phyloP scores from a whole-genome alignment of 805 yeast species.

The Spathaspora sp. region DNA sequence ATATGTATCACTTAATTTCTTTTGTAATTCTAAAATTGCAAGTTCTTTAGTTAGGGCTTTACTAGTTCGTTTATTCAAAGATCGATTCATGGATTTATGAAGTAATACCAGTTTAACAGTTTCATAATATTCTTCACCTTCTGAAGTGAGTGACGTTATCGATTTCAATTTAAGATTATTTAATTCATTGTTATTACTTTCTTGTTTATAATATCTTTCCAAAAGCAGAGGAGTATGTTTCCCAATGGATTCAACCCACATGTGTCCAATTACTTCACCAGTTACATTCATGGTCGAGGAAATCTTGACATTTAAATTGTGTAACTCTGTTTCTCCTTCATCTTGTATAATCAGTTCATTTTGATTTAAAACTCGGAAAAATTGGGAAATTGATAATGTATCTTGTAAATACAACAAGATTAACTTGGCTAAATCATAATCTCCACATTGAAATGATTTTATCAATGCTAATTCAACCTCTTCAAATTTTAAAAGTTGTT shows the following conservation, averaged over 20 bases:
- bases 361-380: conserved; percentile 61
- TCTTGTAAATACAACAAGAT: conserved; percentile 54
- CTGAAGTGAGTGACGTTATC: conserved; percentile 13
- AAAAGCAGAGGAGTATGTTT: conserved; percentile 17
- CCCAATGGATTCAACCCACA: conserved; percentile 33
- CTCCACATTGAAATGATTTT: conserved; percentile 60
- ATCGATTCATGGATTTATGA: conserved; percentile 15
- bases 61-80: conserved; percentile 1
- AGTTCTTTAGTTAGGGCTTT: conserved; percentile 23
- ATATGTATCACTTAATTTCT: conserved; percentile 31
- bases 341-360: conserved; percentile 32
- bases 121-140: conserved; percentile 16
- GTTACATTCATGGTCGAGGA: conserved; percentile 23
- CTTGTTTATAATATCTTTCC: conserved; percentile 27
- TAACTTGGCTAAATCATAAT: conserved; percentile 56
- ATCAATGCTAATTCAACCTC: conserved; percentile 66
- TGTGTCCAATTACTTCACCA: conserved; percentile 36
- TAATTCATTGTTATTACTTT: conserved; percentile 24
- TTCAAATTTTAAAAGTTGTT: conserved; percentile 62
- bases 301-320: conserved; percentile 11
- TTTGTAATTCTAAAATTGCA: conserved; percentile 28
- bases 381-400: conserved; percentile 58
- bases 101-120: conserved; percentile 23
- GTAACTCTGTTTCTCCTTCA: conserved; percentile 24
- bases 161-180: conserved; percentile 14